Conservation (phyloP, 2,329 filamentous ascomycete species). For the Neoscytalidium dimidiatum region DNA sequence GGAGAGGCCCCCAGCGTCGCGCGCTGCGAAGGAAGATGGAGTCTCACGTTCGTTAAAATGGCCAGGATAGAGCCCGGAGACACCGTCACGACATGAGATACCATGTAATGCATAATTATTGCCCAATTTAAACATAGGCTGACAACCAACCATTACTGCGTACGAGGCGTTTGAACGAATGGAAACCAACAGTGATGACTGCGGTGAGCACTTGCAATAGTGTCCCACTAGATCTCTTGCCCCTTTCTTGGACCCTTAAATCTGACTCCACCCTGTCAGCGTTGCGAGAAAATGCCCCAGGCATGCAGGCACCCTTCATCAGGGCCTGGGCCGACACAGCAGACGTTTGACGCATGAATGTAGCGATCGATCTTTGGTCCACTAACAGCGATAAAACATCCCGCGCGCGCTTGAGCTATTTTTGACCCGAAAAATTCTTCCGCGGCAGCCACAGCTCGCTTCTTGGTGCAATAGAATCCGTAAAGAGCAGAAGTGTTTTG, state of each 20-base stretch:
- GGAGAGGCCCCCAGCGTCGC: constrained; percentile 5
- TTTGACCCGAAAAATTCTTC: no score
- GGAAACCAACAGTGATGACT: background rate
- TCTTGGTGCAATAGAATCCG: background rate
- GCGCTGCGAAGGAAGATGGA: constrained; percentile 11
- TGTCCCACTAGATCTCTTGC: background rate
- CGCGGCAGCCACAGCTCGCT: background rate
- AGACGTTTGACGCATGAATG: background rate
- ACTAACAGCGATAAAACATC: background rate
- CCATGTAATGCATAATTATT: constrained; percentile 18
- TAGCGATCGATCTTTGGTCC: background rate
- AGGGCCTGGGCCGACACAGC: background rate
- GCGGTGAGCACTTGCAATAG: background rate
- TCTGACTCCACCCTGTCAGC: constrained; percentile 5
- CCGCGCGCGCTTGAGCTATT: background rate
- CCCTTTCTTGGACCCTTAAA: constrained; percentile 4
- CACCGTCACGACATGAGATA: background rate
- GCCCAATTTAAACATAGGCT: background rate
- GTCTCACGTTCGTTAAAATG: constrained; percentile 17
- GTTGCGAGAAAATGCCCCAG: background rate
- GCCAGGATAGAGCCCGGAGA: constrained; percentile 3
- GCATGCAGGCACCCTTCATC: background rate
- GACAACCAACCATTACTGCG: background rate
- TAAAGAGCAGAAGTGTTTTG: background rate
- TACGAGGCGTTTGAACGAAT: background rate